phyloP scores from a whole-genome alignment of 2,329 filamentous ascomycete species.

The Venturia pyrina region DNA sequence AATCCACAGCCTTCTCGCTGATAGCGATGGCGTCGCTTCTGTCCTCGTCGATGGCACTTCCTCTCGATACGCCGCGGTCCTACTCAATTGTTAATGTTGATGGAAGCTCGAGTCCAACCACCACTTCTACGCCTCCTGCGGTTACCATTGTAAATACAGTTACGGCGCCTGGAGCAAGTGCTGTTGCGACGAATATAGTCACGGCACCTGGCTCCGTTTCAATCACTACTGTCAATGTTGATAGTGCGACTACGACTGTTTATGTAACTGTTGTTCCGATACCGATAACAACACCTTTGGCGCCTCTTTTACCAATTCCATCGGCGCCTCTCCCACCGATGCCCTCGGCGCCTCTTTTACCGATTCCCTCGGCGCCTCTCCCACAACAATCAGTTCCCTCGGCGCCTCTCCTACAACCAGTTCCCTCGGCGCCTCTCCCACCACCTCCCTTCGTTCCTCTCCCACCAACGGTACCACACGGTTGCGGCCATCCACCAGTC shows the following conservation, averaged over 20 bases:
- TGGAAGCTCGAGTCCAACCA: constrained; percentile 3
- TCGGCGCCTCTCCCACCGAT: background rate
- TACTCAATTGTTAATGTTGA: constrained; percentile 10
- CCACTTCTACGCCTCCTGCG: background rate
- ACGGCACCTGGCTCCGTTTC: background rate
- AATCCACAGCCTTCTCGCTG: background rate
- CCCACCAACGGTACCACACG: background rate
- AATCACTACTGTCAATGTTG: constrained; percentile 1
- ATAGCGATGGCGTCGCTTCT: constrained; percentile 16
- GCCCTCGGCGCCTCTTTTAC: too few species aligned
- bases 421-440: too few species aligned
- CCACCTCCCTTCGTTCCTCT: too few species aligned
- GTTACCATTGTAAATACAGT: background rate
- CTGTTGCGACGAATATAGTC: background rate
- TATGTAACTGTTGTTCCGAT: background rate
- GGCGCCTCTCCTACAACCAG: too few species aligned
- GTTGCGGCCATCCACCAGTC: background rate
- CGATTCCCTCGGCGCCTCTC: too few species aligned
- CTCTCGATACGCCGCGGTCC: background rate
- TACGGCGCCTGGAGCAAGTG: background rate
- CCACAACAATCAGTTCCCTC: too few species aligned
- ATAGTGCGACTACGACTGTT: background rate
- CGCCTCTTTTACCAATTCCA: background rate
- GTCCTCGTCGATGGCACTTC: constrained; percentile 9
- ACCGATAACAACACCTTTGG: background rate